Conservation (phyloP, 2,329 filamentous ascomycete genomes). For the Purpureocillium lavendulum region DNA sequence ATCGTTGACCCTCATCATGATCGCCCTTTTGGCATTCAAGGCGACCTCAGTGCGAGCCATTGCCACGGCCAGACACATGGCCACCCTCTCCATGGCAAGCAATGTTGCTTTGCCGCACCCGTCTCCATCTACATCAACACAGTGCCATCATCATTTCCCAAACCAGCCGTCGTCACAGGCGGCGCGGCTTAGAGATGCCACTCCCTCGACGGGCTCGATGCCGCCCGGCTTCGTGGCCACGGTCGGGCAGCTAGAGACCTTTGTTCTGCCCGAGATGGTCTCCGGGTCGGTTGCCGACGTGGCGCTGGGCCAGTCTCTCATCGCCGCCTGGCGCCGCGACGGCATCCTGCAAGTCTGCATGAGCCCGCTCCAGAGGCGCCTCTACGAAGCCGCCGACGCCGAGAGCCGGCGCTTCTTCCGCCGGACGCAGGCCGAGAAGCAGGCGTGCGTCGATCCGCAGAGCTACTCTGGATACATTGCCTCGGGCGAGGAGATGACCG, state of each 20-base stretch:
- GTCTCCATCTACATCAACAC: too few species aligned
- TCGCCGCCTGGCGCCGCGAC: slow-evolving; percentile 33
- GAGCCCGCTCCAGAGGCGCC: slow-evolving; percentile 20
- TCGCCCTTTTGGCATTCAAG: too few species aligned
- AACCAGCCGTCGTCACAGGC: too few species aligned
- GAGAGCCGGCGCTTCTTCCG: slow-evolving; percentile 31
- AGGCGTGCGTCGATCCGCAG: slow-evolving; percentile 31
- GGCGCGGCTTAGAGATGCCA: too few species aligned
- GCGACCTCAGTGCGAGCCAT: not conserved
- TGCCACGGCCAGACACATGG: not conserved
- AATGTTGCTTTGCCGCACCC: not conserved
- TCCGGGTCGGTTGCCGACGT: slow-evolving; percentile 22
- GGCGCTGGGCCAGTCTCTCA: slow-evolving; percentile 28
- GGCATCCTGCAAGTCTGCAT: slow-evolving; percentile 39
- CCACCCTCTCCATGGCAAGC: not conserved
- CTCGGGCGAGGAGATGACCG: slow-evolving; percentile 38
- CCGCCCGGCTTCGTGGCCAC: slow-evolving; percentile 17
- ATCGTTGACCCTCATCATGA: too few species aligned
- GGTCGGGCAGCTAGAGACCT: slow-evolving; percentile 27
- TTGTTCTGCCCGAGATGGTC: slow-evolving; percentile 28
- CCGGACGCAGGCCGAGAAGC: slow-evolving; percentile 26
- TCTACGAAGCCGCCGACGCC: slow-evolving; percentile 26
- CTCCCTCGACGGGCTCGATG: slow-evolving; percentile 6
- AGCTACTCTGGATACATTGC: slow-evolving; percentile 42
- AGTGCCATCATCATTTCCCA: too few species aligned